Percentiles rank a stretch among this genome's conserved stretches.
Conservation (phyloP, 1,284 basidiomycete species). For the Ceratobasidium sp. region DNA sequence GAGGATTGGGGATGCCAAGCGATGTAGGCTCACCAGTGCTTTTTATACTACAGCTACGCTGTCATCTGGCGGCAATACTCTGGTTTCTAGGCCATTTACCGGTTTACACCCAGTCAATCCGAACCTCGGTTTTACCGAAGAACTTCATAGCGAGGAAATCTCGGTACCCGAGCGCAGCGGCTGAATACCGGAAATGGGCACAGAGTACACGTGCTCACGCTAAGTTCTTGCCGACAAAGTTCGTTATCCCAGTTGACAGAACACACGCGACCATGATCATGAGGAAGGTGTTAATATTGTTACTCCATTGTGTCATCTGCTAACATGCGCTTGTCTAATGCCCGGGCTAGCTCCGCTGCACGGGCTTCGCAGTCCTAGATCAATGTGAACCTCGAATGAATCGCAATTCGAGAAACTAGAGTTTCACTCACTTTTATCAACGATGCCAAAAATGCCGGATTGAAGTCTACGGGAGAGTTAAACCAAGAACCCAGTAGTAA, state of each 20-base stretch:
- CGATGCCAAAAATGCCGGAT: constrained; percentile 63
- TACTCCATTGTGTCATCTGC: constrained; percentile 21
- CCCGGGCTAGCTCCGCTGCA: constrained; percentile 40
- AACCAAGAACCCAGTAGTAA: constrained; percentile 73
- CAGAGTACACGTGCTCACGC: constrained; percentile 15
- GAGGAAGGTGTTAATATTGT: background rate
- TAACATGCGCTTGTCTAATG: constrained; percentile 44
- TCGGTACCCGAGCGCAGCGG: constrained; percentile 31
- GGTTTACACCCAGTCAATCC: constrained; percentile 25
- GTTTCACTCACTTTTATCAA: constrained; percentile 66
- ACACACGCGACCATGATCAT: background rate
- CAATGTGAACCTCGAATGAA: background rate
- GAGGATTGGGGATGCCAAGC: constrained; percentile 21
- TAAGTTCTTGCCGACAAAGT: background rate
- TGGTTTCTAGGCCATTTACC: constrained; percentile 25
- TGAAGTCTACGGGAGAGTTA: constrained; percentile 70
- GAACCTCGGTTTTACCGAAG: constrained; percentile 43
- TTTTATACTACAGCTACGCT: constrained; percentile 32
- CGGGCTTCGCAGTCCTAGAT: constrained; percentile 41
- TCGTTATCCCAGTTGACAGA: constrained; percentile 1
- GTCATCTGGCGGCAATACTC: constrained; percentile 31
- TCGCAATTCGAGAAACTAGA: background rate
- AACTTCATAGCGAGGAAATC: constrained; percentile 20
- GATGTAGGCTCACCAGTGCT: background rate
- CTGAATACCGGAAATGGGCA: constrained; percentile 30